Evolutionary conservation across 495 filamentous ascomycete genomes (phyloP).

Genomic region (Letharia columbiana): DNA sequence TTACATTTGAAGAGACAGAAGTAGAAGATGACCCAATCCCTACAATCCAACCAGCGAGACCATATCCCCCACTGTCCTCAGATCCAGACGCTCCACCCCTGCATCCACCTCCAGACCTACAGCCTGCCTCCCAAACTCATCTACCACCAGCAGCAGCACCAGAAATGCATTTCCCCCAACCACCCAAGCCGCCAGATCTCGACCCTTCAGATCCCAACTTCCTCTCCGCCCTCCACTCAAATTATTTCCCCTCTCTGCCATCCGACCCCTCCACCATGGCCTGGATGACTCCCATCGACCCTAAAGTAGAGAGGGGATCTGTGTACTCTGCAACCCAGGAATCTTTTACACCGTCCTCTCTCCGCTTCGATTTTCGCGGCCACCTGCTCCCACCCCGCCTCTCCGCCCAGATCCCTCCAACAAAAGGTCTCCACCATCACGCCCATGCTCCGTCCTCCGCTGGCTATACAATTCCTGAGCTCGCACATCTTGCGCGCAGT

Average conservation of each 20-base stretch:
- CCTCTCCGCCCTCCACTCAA: constrained; percentile 70
- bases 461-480: constrained; percentile 86
- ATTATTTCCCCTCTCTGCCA: constrained; percentile 85
- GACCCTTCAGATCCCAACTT: constrained; percentile 78
- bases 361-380: constrained; percentile 86
- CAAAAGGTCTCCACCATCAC: constrained; percentile 85
- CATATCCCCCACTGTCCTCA: background rate
- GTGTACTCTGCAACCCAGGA: constrained; percentile 70
- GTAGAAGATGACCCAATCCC: constrained; percentile 8
- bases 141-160: constrained; percentile 23
- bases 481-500: constrained; percentile 73
- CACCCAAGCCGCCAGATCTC: constrained; percentile 51
- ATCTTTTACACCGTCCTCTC: constrained; percentile 60
- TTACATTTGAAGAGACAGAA: constrained; percentile 13
- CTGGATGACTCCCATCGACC: constrained; percentile 70
- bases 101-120: constrained; percentile 34
- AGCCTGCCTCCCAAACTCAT: constrained; percentile 31
- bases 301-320: constrained; percentile 51
- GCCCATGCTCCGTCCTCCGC: constrained; percentile 87
- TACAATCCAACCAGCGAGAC: constrained; percentile 18
- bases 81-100: constrained; percentile 32
- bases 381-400: constrained; percentile 64
- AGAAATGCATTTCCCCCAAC: constrained; percentile 53
- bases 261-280: constrained; percentile 76
- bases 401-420: constrained; percentile 60